These are phyloP conservation scores for Xanthoconium purpureum DNA, from an alignment of 768 basidiomycete species.

Conservation along the genomic window DNA sequence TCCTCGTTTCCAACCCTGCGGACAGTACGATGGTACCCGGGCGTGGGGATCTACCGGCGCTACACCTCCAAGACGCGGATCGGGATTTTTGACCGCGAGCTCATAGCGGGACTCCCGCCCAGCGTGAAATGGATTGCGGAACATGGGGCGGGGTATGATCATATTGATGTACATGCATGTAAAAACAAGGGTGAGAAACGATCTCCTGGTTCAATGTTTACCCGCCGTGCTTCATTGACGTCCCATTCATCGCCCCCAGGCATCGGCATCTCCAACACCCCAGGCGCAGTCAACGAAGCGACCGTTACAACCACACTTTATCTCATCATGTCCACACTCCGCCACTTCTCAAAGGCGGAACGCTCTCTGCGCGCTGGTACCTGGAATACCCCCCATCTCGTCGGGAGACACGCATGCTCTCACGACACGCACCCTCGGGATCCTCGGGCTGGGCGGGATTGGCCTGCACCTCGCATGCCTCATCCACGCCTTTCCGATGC, in stretches of 20 bases:
- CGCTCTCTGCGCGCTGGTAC: conserved; percentile 44
- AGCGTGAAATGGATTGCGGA: conserved; percentile 81
- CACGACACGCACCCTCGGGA: conserved; percentile 64
- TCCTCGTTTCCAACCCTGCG: conserved; percentile 39
- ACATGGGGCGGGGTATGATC: conserved; percentile 87
- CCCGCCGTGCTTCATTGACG: no score
- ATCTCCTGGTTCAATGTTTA: neutral
- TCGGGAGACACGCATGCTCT: conserved; percentile 57
- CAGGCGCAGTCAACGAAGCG: conserved; percentile 85
- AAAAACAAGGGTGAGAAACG: conserved; percentile 61
- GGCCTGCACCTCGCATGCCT: conserved; percentile 69
- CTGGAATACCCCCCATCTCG: conserved; percentile 54
- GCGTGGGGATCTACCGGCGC: conserved; percentile 52
- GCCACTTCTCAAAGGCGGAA: conserved; percentile 70
- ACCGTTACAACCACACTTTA: conserved; percentile 88
- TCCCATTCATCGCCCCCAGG: conserved; percentile 5
- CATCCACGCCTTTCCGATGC: conserved; percentile 83
- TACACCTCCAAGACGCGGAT: conserved; percentile 42
- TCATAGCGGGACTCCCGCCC: conserved; percentile 57
- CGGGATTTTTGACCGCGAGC: conserved; percentile 48
- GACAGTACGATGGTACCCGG: conserved; percentile 45
- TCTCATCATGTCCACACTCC: conserved; percentile 72
- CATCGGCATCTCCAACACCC: conserved; percentile 83
- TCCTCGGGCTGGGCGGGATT: conserved; percentile 78
- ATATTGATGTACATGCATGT: conserved; percentile 71